phyloP scores from a whole-genome alignment of 1,139 yeast genomes.

The Pneumocystis canis region DNA sequence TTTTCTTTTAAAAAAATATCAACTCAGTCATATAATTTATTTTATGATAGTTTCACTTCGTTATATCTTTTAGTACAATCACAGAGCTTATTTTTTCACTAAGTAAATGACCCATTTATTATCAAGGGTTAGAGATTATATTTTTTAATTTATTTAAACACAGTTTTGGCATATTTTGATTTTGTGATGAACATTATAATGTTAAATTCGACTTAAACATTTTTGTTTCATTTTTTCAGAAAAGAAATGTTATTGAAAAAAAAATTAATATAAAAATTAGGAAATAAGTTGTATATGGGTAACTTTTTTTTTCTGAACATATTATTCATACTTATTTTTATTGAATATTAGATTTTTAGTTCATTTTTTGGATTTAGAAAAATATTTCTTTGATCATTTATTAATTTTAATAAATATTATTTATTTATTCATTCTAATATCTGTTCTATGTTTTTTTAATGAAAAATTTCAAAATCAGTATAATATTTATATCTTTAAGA shows the following conservation, averaged over 20 bases:
- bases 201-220: background rate
- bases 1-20: background rate
- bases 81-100: background rate
- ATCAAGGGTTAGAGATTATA: background rate
- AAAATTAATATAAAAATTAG: background rate
- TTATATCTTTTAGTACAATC: background rate
- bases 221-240: background rate
- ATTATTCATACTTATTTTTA: background rate
- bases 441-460: background rate
- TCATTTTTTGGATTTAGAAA: background rate
- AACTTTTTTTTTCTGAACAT: background rate
- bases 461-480: background rate
- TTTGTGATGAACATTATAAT: background rate
- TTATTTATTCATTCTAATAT: background rate
- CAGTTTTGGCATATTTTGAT: background rate
- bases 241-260: background rate
- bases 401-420: background rate
- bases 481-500: background rate
- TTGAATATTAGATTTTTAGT: background rate
- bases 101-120: background rate
- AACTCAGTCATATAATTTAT: background rate
- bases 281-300: background rate
- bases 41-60: background rate
- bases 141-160: background rate
- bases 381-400: background rate